These are phyloP conservation scores for Cercospora sesami DNA, from an alignment of 2,329 filamentous ascomycete species.

Conservation along the genomic window DNA sequence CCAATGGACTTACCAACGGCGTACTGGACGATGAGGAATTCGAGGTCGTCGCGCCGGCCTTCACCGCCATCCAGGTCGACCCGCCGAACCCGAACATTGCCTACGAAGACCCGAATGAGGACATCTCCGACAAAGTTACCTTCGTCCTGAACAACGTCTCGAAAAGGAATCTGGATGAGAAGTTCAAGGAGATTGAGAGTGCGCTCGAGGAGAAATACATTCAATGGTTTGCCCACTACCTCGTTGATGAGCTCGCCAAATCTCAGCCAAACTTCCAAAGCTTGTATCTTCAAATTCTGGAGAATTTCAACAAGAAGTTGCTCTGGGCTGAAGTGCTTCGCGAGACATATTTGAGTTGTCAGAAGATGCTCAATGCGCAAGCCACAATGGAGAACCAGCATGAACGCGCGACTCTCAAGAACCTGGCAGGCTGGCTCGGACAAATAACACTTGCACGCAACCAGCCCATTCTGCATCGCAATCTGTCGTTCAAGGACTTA, in stretches of 20 bases:
- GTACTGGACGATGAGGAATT: slow-evolving; percentile 62
- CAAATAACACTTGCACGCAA: slow-evolving; percentile 89
- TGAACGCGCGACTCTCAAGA: slow-evolving; percentile 87
- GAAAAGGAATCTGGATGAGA: slow-evolving; percentile 78
- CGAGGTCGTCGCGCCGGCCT: slow-evolving; percentile 68
- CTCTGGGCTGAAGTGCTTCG: slow-evolving; percentile 88
- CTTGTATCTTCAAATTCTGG: slow-evolving; percentile 86
- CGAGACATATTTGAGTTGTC: slow-evolving; percentile 85
- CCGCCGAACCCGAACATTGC: slow-evolving; percentile 61
- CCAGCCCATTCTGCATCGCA: slow-evolving; percentile 92
- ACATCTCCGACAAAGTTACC: slow-evolving; percentile 87
- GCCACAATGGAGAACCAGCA: slow-evolving; percentile 78
- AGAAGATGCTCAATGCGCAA: slow-evolving; percentile 87
- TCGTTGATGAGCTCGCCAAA: slow-evolving; percentile 94
- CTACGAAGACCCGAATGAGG: slow-evolving; percentile 80
- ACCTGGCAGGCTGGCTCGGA: slow-evolving; percentile 89
- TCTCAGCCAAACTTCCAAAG: slow-evolving; percentile 96
- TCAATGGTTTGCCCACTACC: slow-evolving; percentile 93
- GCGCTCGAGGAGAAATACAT: slow-evolving; percentile 78
- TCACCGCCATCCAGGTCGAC: slow-evolving; percentile 76
- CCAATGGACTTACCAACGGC: slow-evolving; percentile 67
- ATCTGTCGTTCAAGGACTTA: slow-evolving; percentile 95
- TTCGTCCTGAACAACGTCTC: slow-evolving; percentile 98
- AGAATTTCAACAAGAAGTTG: slow-evolving; percentile 73
- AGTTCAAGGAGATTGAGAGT: slow-evolving; percentile 77